Evolutionary conservation across 495 filamentous ascomycete species (phyloP).

Genomic region (Aspergillus diversus): DNA sequence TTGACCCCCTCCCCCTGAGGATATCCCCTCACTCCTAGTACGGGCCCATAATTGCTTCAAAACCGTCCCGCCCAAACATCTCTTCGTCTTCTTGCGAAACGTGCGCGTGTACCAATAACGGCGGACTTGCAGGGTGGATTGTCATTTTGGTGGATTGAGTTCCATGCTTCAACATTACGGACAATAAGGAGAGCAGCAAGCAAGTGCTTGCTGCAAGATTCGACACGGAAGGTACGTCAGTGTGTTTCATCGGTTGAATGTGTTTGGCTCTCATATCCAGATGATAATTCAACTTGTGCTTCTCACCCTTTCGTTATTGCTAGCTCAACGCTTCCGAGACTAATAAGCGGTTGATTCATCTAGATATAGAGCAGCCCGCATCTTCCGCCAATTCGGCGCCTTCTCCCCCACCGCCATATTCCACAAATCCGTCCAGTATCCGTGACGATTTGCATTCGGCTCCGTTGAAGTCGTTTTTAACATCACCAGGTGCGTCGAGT

Average conservation of each 20-base stretch:
- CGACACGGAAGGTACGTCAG: conserved; percentile 53
- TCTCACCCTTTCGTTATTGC: conserved; percentile 14
- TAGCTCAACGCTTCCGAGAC: conserved; percentile 12
- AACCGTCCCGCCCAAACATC: conserved; percentile 15
- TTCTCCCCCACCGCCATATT: conserved; percentile 39
- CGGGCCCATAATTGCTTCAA: conserved; percentile 13
- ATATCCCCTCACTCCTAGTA: conserved; percentile 10
- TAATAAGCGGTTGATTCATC: conserved; percentile 24
- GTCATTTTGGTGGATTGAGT: conserved; percentile 34
- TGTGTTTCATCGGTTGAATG: conserved; percentile 20
- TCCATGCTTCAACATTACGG: conserved; percentile 59
- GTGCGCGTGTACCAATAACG: conserved; percentile 30
- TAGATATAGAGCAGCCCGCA: conserved; percentile 48
- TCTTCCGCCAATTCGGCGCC: conserved; percentile 47
- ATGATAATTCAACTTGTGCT: conserved; percentile 15
- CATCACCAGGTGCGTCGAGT: conserved; percentile 46
- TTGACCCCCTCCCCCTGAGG: conserved; percentile 26
- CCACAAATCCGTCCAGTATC: conserved; percentile 32
- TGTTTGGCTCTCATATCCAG: conserved; percentile 9
- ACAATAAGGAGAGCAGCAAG: conserved; percentile 58
- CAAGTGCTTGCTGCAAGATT: conserved; percentile 58
- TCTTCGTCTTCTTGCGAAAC: conserved; percentile 16
- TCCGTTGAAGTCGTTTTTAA: conserved; percentile 37
- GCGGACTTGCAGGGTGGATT: conserved; percentile 36
- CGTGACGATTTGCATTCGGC: conserved; percentile 40